Percentiles rank a stretch among this genome's conserved stretches.
phyloP scores from a whole-genome alignment of 257 asterid genomes.

The Mentha longifolia region DNA sequence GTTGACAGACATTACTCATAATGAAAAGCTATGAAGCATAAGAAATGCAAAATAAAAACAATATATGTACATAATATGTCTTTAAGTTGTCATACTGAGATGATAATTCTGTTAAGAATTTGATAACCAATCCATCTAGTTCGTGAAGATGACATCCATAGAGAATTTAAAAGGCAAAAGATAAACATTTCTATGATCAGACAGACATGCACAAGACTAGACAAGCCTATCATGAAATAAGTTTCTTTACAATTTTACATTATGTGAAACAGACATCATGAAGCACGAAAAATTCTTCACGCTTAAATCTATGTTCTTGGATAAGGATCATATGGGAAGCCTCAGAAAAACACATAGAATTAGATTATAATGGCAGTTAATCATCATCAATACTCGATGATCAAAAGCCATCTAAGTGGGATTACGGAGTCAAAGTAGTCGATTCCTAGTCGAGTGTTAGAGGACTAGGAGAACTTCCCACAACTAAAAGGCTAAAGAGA shows the following conservation, averaged over 20 bases:
- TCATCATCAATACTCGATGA: neutral
- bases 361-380: neutral
- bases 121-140: neutral
- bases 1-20: neutral
- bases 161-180: neutral
- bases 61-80: neutral
- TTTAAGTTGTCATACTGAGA: neutral
- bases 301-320: neutral
- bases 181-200: neutral
- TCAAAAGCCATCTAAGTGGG: neutral
- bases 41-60: neutral
- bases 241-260: neutral
- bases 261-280: neutral
- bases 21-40: neutral
- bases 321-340: constrained; percentile 16
- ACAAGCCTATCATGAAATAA: neutral
- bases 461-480: neutral
- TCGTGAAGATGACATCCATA: neutral
- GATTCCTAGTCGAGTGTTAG: no score
- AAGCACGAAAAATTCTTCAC: neutral
- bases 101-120: neutral
- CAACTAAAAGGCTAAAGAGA: neutral
- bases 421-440: no score
- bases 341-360: neutral
- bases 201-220: neutral